A percentile compares a stretch with the other conserved stretches of the same genome.
phyloP scores from a whole-genome alignment of 176 grass and related monocot genomes.

The Oryza glaberrima region DNA sequence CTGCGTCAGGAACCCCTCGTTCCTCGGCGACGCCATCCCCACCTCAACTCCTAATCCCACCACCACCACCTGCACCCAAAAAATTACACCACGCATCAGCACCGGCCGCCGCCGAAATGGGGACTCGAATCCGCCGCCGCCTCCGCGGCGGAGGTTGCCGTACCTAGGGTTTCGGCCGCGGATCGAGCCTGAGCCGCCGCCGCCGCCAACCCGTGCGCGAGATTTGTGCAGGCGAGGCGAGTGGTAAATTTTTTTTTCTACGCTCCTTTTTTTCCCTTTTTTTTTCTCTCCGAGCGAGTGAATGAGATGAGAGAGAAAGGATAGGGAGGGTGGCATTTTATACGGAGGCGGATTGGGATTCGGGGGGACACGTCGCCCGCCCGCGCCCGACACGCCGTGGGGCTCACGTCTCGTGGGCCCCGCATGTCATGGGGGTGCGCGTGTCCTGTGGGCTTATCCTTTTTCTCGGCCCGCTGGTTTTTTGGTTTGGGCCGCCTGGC shows the following conservation, averaged over 20 bases:
- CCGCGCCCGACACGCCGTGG: neutral
- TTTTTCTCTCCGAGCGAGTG: slow-evolving; percentile 32
- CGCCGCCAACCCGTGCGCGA: slow-evolving; percentile 25
- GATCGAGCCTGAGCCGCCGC: slow-evolving; percentile 43
- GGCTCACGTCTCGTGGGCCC: neutral
- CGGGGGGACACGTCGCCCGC: slow-evolving; percentile 27
- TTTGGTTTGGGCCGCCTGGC: slow-evolving; percentile 8
- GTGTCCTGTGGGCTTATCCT: neutral
- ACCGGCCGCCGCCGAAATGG: neutral
- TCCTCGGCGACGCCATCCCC: slow-evolving; percentile 83
- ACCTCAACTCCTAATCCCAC: neutral
- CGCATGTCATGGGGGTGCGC: neutral
- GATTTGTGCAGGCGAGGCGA: slow-evolving; percentile 38
- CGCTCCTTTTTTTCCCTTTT: neutral
- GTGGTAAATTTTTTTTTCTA: neutral
- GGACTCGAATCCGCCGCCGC: neutral
- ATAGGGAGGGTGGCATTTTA: slow-evolving; percentile 39
- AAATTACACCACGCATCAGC: neutral
- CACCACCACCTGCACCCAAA: slow-evolving; percentile 34
- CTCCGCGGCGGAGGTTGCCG: neutral
- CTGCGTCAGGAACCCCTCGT: slow-evolving; percentile 92
- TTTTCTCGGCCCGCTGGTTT: neutral
- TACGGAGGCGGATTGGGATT: slow-evolving; percentile 42
- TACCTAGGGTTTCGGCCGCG: slow-evolving; percentile 59
- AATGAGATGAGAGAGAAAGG: neutral